Percentiles rank a stretch among this genome's conserved stretches.
phyloP scores from a whole-genome alignment of 2,329 filamentous ascomycete genomes.

The Magnaporthales sp. region DNA sequence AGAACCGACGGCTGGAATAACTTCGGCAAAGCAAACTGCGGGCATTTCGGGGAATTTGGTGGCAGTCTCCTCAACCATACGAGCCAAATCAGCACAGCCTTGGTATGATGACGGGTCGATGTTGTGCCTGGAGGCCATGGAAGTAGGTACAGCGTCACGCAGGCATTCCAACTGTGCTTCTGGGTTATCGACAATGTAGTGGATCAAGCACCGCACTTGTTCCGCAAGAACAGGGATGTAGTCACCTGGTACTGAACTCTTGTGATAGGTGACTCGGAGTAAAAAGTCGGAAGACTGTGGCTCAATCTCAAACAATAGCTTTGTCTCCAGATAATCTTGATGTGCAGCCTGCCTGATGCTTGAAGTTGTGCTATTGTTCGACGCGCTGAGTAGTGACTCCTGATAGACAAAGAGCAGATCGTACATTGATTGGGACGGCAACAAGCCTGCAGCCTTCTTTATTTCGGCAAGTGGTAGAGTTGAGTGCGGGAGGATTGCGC shows the following conservation, averaged over 20 bases:
- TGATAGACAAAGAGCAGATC: conserved; percentile 81
- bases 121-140: conserved; percentile 42
- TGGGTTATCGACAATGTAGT: conserved; percentile 16
- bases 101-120: conserved; percentile 21
- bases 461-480: conserved; percentile 61
- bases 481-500: conserved; percentile 55
- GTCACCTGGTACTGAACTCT: conserved; percentile 36
- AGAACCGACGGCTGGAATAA: conserved; percentile 26
- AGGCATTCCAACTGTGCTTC: conserved; percentile 17
- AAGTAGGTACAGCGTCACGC: conserved; percentile 16
- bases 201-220: conserved; percentile 44
- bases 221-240: conserved; percentile 48
- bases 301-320: conserved; percentile 67
- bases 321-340: conserved; percentile 67
- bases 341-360: conserved; percentile 48
- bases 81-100: conserved; percentile 34
- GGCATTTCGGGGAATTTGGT: conserved; percentile 36
- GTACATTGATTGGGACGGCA: conserved; percentile 53
- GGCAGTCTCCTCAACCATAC: conserved; percentile 46
- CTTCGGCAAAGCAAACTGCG: conserved; percentile 57
- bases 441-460: conserved; percentile 47
- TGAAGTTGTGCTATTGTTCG: not conserved
- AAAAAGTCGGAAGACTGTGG: conserved; percentile 37
- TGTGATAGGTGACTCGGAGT: conserved; percentile 39
- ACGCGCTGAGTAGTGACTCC: conserved; percentile 48